Conservation (phyloP, 805 yeast genomes). For the Ogataea pini region DNA sequence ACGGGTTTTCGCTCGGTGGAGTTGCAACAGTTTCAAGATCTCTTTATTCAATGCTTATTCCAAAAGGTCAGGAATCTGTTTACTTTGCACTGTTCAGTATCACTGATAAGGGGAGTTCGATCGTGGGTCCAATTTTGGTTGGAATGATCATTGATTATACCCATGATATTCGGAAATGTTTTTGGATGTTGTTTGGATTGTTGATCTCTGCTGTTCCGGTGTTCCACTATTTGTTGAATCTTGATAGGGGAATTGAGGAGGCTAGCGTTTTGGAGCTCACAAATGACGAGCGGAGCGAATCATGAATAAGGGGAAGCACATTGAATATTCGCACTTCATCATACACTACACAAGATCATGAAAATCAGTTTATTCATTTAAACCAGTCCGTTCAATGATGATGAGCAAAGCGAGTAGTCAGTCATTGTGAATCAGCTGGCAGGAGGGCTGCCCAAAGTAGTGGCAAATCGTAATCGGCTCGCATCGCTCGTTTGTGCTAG, state of each 20-base stretch:
- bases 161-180: constrained; percentile 72
- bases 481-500: too few relatives aligned
- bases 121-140: constrained; percentile 71
- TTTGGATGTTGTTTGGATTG: constrained; percentile 59
- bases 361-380: neutral
- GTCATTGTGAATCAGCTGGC: too few relatives aligned
- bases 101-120: constrained; percentile 79
- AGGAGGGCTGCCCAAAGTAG: too few relatives aligned
- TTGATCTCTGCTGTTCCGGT: constrained; percentile 58
- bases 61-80: constrained; percentile 71
- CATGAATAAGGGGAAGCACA: neutral
- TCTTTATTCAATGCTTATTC: constrained; percentile 66
- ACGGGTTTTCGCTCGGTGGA: constrained; percentile 76
- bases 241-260: constrained; percentile 57
- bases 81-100: constrained; percentile 75
- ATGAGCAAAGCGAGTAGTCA: too few relatives aligned
- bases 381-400: too few relatives aligned
- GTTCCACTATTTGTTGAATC: constrained; percentile 49
- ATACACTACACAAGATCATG: too few relatives aligned
- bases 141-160: constrained; percentile 72
- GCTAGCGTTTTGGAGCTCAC: constrained; percentile 20
- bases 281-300: constrained; percentile 9
- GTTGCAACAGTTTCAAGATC: constrained; percentile 69
- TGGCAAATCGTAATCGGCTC: too few relatives aligned
- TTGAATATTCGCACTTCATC: too few relatives aligned